Evolutionary conservation across 768 basidiomycete genomes (phyloP).

Genomic region (Amanita jacksonii): DNA sequence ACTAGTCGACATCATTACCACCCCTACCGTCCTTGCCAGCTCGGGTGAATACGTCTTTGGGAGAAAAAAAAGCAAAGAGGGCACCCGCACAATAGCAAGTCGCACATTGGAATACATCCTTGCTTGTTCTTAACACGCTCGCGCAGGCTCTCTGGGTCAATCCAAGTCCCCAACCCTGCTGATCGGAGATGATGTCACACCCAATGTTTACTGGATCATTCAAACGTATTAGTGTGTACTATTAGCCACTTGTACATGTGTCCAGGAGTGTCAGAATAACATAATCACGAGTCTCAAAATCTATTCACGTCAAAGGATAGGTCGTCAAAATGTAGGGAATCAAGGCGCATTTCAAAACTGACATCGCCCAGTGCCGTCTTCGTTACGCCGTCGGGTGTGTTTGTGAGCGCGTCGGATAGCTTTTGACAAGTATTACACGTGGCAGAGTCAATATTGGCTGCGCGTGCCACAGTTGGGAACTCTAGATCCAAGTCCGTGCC

Average conservation of each 20-base stretch:
- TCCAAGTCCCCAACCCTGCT: conserved; percentile 16
- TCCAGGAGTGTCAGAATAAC: background rate
- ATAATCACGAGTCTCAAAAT: too few species aligned
- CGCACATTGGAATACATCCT: background rate
- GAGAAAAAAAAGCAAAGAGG: conserved; percentile 47
- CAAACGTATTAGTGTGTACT: conserved; percentile 1
- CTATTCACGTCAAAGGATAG: conserved; percentile 45
- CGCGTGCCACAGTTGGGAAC: background rate
- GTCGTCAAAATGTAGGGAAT: conserved; percentile 66
- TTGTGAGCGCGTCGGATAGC: background rate
- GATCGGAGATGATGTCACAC: background rate
- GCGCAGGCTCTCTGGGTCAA: conserved; percentile 37
- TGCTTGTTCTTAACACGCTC: conserved; percentile 1
- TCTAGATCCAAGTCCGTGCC: conserved; percentile 16
- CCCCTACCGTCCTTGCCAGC: conserved; percentile 47
- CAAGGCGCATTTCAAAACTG: conserved; percentile 57
- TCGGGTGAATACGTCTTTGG: conserved; percentile 33
- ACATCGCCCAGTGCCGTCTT: conserved; percentile 19
- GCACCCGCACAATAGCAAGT: conserved; percentile 40
- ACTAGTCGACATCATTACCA: conserved; percentile 49
- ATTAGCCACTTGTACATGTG: background rate
- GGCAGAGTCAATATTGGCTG: background rate
- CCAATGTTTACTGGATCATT: background rate
- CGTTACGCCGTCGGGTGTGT: background rate
- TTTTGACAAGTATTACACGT: background rate